phyloP scores from a whole-genome alignment of 345 rosid species.

The Heritiera littoralis region DNA sequence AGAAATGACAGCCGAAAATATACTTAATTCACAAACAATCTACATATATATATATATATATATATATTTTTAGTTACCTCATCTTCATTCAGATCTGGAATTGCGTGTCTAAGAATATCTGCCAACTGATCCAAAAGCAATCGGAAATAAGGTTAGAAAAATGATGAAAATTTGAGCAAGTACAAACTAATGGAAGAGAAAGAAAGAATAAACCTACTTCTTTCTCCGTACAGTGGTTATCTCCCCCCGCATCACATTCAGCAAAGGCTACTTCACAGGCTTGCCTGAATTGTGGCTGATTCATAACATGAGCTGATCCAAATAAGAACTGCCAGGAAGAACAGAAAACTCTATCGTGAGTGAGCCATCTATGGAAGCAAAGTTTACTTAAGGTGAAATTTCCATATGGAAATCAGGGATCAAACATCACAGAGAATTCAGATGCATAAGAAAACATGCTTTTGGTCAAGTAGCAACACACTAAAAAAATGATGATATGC shows the following conservation, averaged over 20 bases:
- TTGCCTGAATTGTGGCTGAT: constrained; percentile 60
- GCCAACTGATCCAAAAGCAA: constrained; percentile 53
- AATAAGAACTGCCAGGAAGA: constrained; percentile 69
- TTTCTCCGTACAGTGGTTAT: constrained; percentile 52
- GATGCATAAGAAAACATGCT: not conserved
- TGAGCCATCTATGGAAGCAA: constrained; percentile 5
- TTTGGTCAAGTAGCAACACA: not conserved
- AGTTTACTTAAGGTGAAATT: not conserved
- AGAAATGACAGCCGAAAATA: too few species aligned
- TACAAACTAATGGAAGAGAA: constrained; percentile 1
- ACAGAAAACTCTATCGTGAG: not conserved
- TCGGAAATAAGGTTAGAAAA: not conserved
- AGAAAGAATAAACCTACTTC: constrained; percentile 45
- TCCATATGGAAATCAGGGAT: not conserved
- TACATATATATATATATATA: too few species aligned
- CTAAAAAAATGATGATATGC: not conserved
- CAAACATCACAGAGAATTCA: not conserved
- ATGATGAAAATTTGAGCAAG: not conserved
- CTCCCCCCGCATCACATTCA: constrained; percentile 50
- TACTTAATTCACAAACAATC: not conserved
- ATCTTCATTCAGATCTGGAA: constrained; percentile 50
- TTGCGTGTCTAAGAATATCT: constrained; percentile 48
- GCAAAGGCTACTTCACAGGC: constrained; percentile 70
- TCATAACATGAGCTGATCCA: constrained; percentile 75
- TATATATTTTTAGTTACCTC: constrained; percentile 46